Conservation (phyloP, 768 basidiomycete genomes). For the Asterophora lycoperdoides region DNA sequence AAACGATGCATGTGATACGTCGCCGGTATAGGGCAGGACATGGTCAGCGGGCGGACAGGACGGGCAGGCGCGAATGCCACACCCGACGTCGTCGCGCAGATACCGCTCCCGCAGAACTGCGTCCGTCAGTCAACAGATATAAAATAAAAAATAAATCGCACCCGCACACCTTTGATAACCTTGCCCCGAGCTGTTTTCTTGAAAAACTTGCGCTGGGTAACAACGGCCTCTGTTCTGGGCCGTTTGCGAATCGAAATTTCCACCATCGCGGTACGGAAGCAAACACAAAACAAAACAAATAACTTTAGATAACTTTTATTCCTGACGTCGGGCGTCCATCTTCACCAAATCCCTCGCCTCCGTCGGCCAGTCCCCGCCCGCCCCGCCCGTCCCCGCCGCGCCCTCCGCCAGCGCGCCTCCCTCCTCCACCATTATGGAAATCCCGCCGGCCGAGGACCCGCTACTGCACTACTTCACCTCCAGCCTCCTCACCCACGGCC, state of each 20-base stretch:
- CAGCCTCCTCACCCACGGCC: constrained; percentile 58
- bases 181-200: constrained; percentile 94
- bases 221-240: constrained; percentile 61
- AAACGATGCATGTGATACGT: constrained; percentile 49
- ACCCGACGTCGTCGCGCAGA: constrained; percentile 85
- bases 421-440: constrained; percentile 34
- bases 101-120: constrained; percentile 91
- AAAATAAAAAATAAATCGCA: no score
- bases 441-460: constrained; percentile 75
- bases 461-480: constrained; percentile 65
- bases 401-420: constrained; percentile 1
- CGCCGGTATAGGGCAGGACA: constrained; percentile 58
- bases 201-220: constrained; percentile 89
- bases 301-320: no score
- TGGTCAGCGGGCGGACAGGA: constrained; percentile 48
- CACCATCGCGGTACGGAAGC: constrained; percentile 16
- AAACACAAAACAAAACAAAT: no score
- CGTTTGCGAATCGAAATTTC: constrained; percentile 71
- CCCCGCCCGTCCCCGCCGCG: constrained; percentile 7
- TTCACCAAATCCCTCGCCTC: constrained; percentile 15
- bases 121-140: no score
- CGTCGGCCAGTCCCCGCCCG: constrained; percentile 9
- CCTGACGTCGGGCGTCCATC: no score
- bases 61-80: constrained; percentile 72
- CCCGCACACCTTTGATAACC: constrained; percentile 92